phyloP scores from a whole-genome alignment of 148 eudicot genomes.

The Rhododendron ferrugineum region DNA sequence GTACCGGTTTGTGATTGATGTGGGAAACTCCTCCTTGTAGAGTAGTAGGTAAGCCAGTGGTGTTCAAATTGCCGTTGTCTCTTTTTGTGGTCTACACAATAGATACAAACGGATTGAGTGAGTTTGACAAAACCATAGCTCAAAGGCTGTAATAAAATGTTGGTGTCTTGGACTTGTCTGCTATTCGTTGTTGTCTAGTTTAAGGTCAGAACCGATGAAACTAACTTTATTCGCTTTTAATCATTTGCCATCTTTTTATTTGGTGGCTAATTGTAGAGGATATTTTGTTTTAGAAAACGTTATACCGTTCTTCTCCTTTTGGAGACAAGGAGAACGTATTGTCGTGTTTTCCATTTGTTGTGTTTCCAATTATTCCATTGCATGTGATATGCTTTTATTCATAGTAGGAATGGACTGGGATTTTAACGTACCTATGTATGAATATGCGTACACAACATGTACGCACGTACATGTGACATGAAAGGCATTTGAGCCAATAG shows the following conservation, averaged over 20 bases:
- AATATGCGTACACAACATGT: too few species aligned
- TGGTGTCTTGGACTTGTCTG: neutral
- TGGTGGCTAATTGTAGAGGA: neutral
- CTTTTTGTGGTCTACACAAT: neutral
- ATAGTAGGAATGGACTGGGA: neutral
- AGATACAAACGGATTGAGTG: neutral
- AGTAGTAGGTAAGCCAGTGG: neutral
- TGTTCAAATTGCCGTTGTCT: neutral
- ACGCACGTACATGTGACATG: too few species aligned
- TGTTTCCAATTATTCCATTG: neutral
- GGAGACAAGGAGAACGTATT: neutral
- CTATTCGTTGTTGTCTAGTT: neutral
- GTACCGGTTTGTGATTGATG: conserved; percentile 62
- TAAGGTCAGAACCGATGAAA: neutral
- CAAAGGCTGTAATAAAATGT: neutral
- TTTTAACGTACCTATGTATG: neutral
- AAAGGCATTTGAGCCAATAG: too few species aligned
- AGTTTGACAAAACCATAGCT: neutral
- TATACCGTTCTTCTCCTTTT: neutral
- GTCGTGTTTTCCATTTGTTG: neutral
- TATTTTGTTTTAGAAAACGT: neutral
- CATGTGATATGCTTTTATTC: neutral
- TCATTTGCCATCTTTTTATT: neutral
- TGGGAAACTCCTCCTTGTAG: conserved; percentile 39
- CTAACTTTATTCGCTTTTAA: neutral